A percentile compares a stretch with the other conserved stretches of the same genome.
phyloP scores from a whole-genome alignment of 1,284 basidiomycete species.

The Heterobasidion parviporum region DNA sequence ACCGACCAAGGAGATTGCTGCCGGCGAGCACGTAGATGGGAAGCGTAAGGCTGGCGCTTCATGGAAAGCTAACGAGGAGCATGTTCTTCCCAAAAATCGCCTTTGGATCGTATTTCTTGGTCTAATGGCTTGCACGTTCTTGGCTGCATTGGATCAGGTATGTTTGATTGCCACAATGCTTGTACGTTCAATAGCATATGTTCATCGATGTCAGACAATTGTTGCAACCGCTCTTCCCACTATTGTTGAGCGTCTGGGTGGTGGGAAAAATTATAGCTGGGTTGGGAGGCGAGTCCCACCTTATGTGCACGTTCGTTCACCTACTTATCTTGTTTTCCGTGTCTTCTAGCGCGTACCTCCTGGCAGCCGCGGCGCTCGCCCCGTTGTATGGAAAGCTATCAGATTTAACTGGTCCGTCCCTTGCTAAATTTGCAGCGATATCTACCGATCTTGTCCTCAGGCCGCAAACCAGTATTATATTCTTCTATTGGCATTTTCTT shows the following conservation, averaged over 20 bases:
- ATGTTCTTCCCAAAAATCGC: conserved; percentile 31
- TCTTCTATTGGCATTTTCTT: conserved; percentile 63
- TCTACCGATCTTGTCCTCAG: neutral
- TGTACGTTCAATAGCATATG: neutral
- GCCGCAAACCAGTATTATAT: conserved; percentile 68
- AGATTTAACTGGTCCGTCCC: conserved; percentile 36
- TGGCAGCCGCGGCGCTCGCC: conserved; percentile 59
- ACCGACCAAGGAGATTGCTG: neutral
- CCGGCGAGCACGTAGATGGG: neutral
- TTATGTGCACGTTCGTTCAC: neutral
- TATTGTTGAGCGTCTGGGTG: conserved; percentile 62
- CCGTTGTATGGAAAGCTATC: conserved; percentile 75
- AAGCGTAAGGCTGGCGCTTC: conserved; percentile 21
- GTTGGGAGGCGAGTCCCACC: conserved; percentile 49
- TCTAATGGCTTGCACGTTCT: conserved; percentile 33
- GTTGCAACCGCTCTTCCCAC: conserved; percentile 77
- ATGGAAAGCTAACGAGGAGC: conserved; percentile 30
- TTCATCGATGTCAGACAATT: conserved; percentile 43
- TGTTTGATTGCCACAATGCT: conserved; percentile 4
- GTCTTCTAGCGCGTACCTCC: conserved; percentile 55
- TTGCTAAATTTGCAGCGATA: neutral
- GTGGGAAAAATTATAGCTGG: conserved; percentile 66
- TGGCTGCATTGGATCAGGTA: conserved; percentile 34
- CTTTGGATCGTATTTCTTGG: conserved; percentile 32
- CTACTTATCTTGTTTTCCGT: neutral